Percentiles rank a stretch among this genome's conserved stretches.
Evolutionary conservation across 345 rosid species (phyloP).

Genomic region (Iberis pinnata): DNA sequence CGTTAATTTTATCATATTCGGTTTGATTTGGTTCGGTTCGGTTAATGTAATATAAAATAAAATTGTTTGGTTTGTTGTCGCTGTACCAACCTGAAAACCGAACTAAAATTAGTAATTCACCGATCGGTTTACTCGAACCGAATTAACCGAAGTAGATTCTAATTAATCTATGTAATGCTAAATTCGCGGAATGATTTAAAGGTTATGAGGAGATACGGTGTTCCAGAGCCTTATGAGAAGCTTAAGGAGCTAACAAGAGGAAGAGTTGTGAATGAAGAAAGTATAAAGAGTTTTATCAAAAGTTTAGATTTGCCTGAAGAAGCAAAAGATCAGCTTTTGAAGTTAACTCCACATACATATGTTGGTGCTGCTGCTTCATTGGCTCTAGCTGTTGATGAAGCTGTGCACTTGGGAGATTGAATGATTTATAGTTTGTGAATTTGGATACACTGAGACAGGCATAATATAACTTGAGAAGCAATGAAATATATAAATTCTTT

Average conservation of each 20-base stretch:
- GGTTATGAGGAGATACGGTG: constrained; percentile 94
- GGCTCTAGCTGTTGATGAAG: constrained; percentile 43
- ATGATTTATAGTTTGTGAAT: too few species aligned
- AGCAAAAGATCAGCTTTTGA: constrained; percentile 56
- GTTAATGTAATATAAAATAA: too few species aligned
- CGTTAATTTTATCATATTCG: too few species aligned
- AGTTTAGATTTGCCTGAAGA: constrained; percentile 62
- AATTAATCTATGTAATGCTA: background rate
- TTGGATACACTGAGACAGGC: too few species aligned
- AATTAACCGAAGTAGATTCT: too few species aligned
- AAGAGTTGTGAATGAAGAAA: constrained; percentile 65
- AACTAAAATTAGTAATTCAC: too few species aligned
- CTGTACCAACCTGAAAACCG: too few species aligned
- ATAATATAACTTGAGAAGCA: too few species aligned
- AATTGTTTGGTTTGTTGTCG: too few species aligned
- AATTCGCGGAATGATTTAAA: constrained; percentile 18
- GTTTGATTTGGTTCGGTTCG: too few species aligned
- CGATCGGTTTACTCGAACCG: too few species aligned
- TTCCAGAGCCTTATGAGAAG: constrained; percentile 92
- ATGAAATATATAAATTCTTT: too few species aligned
- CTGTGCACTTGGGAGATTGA: constrained; percentile 22
- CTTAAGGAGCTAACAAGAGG: constrained; percentile 90
- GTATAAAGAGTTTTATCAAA: constrained; percentile 59
- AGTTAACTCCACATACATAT: constrained; percentile 65
- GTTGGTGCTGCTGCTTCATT: constrained; percentile 71